Percentiles rank a stretch among this genome's conserved stretches.
phyloP scores from a whole-genome alignment of 768 basidiomycete species.

The Chalciporus piperatus region DNA sequence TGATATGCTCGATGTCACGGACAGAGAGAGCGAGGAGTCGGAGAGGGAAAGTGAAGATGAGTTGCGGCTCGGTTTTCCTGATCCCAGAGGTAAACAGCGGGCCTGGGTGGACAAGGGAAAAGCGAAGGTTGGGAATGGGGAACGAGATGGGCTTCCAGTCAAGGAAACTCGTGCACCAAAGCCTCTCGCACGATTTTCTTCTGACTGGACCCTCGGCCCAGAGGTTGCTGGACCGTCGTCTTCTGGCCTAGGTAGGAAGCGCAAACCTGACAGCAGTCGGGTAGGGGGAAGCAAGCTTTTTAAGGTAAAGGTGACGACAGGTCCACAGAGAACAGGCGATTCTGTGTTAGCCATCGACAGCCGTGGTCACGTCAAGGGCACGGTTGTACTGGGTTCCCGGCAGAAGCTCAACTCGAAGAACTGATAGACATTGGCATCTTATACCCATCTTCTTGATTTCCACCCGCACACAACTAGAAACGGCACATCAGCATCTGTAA shows the following conservation, averaged over 20 bases:
- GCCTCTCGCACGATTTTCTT: constrained; percentile 10
- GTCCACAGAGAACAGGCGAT: constrained; percentile 2
- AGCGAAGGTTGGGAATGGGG: not conserved
- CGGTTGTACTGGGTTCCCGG: constrained; percentile 26
- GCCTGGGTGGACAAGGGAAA: constrained; percentile 1
- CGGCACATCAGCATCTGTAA: too few species aligned
- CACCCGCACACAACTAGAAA: not conserved
- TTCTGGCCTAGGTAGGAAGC: constrained; percentile 9
- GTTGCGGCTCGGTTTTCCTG: not conserved
- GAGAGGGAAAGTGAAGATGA: constrained; percentile 23
- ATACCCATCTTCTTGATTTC: not conserved
- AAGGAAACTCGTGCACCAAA: constrained; percentile 5
- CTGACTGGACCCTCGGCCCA: constrained; percentile 22
- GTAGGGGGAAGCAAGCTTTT: constrained; percentile 18
- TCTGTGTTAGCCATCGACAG: constrained; percentile 22
- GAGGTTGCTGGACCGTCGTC: constrained; percentile 11
- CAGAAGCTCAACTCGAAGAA: constrained; percentile 32
- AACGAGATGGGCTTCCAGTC: constrained; percentile 2
- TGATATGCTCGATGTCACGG: constrained; percentile 18
- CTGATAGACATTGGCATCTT: constrained; percentile 10
- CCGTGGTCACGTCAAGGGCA: constrained; percentile 22
- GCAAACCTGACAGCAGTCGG: constrained; percentile 7
- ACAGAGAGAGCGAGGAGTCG: constrained; percentile 10
- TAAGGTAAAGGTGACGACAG: constrained; percentile 19
- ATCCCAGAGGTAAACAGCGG: constrained; percentile 5